Conservation (phyloP, 495 filamentous ascomycete genomes). For the Achaetomiella virescens region DNA sequence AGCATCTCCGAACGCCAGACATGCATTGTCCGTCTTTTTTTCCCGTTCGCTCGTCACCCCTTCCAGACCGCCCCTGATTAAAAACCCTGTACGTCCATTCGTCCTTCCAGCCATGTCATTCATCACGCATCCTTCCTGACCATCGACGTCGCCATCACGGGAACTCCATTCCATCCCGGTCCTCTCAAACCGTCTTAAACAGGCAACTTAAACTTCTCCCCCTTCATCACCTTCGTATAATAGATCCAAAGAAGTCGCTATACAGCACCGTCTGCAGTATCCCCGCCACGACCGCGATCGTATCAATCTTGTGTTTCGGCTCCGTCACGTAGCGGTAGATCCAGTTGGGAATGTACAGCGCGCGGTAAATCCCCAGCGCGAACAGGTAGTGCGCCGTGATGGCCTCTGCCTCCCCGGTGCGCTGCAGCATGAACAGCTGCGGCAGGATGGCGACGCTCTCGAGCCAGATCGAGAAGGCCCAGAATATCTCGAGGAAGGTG, state of each 20-base stretch:
- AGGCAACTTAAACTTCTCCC: slow-evolving; percentile 81
- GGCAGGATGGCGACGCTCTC: slow-evolving; percentile 94
- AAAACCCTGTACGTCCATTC: neutral
- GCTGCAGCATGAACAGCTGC: slow-evolving; percentile 95
- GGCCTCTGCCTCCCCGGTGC: slow-evolving; percentile 94
- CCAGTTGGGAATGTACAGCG: slow-evolving; percentile 98
- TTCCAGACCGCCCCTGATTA: neutral
- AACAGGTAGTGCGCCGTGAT: slow-evolving; percentile 98
- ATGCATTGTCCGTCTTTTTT: slow-evolving; percentile 14
- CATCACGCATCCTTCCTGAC: slow-evolving; percentile 3
- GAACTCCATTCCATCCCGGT: too few relatives aligned
- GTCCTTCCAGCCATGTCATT: slow-evolving; percentile 4
- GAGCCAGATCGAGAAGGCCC: slow-evolving; percentile 97
- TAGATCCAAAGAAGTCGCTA: slow-evolving; percentile 99
- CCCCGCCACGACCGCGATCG: slow-evolving; percentile 78
- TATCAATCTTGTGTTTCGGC: slow-evolving; percentile 59
- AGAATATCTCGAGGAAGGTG: slow-evolving; percentile 68
- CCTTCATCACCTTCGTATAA: slow-evolving; percentile 88
- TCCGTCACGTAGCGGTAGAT: slow-evolving; percentile 80
- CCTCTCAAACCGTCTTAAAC: slow-evolving; percentile 45
- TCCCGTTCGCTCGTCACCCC: neutral
- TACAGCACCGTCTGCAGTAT: slow-evolving; percentile 91
- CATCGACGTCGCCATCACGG: too few relatives aligned
- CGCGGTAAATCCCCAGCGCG: slow-evolving; percentile 83
- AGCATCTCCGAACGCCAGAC: slow-evolving; percentile 17